Evolutionary conservation across 306 rosid species (phyloP), one percentile per base, ranked within the genome.

Genomic region (Prunus fruticosa): DNA sequence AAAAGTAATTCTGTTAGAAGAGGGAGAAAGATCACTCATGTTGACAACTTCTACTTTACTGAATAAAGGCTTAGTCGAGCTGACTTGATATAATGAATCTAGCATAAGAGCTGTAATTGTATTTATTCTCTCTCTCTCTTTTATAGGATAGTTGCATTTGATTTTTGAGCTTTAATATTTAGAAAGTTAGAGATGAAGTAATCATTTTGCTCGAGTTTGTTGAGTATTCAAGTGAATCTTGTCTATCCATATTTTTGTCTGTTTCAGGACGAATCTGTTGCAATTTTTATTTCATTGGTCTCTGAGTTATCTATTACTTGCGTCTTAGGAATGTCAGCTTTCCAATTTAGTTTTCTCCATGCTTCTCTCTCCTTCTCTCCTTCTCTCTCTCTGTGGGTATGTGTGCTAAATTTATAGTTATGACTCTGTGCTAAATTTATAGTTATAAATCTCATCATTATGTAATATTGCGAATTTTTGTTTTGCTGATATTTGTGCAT

Each of bases 401-500:
- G 23, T 54, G 63, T 2, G 1, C 5, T 30, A 1, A 34, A 32
- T 32, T 32, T 32, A 32, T 32, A 54, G 25, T 28, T 3, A 6
- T n/a, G 8, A 23, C 53, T 32, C 34, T 54, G 63, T 2, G 1
- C 4, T 30, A 20, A 34, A 38, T 38, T 38, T 38, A 38, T 38
- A 56, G 25, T 28, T 0, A 11, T 20, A 4, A 18, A 72, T 38
- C 64, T 38, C 15, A 32, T 23, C 8, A 19, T 47, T 71, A 8
- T 71, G 51, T 38, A 38, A 13, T 10, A 8, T 66, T 23, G 5
- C 51, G 23, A 75, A 20, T 22, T 38, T 22, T 15, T 76, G 4
- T 76, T 34, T 43, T 58, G 19, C 64, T 73, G 43, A 72, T 47
- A 68, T 63, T 52, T 71, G 58, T 62, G 66, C 56, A 34, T 84